Evolutionary conservation across 2,329 filamentous ascomycete genomes (phyloP).

Genomic region (Magnaporthiopsis incrustans): DNA sequence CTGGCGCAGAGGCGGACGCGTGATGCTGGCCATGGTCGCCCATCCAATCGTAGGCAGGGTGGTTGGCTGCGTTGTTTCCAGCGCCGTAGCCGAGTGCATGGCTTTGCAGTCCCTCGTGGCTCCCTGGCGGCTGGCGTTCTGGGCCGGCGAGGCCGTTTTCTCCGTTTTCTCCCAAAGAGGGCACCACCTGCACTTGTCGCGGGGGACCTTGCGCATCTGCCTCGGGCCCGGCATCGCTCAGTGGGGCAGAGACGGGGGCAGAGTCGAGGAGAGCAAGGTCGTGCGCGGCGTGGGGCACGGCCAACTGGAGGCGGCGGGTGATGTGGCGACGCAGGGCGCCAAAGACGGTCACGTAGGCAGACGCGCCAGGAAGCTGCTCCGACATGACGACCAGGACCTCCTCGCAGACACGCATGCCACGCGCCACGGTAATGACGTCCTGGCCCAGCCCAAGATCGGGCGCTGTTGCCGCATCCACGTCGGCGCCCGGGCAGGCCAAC

Average conservation of each 20-base stretch:
- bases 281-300: neutral
- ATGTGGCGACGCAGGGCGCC: neutral
- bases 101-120: too few relatives aligned
- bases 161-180: too few relatives aligned
- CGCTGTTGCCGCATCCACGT: too few relatives aligned
- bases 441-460: neutral
- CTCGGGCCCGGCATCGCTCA: neutral
- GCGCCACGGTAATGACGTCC: neutral
- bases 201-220: too few relatives aligned
- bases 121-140: too few relatives aligned
- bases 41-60: too few relatives aligned
- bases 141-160: too few relatives aligned
- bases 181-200: neutral
- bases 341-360: neutral
- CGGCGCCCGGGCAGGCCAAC: neutral
- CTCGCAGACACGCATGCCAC: neutral
- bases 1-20: too few relatives aligned
- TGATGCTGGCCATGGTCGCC: neutral
- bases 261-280: neutral
- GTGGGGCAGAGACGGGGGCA: too few relatives aligned
- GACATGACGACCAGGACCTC: neutral
- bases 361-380: neutral
- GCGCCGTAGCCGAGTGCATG: neutral
- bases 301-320: neutral
- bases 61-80: neutral